Percentiles rank a stretch among this genome's conserved stretches.
Conservation (phyloP, 2,329 filamentous ascomycete species). For the Lachnellula willkommii region DNA sequence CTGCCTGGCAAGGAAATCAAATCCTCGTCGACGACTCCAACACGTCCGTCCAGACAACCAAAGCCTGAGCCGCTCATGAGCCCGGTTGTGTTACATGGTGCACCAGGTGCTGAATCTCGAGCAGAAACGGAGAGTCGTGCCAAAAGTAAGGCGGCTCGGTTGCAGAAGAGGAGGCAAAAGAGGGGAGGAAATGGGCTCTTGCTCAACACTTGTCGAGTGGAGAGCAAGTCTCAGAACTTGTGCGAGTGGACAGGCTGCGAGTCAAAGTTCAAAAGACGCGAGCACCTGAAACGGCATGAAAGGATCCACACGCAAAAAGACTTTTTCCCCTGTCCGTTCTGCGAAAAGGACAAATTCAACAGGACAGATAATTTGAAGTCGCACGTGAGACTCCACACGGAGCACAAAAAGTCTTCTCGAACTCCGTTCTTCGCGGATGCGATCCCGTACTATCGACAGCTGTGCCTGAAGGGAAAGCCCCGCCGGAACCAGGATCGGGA, state of each 20-base stretch:
- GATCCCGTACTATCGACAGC: background rate
- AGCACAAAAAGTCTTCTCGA: slow-evolving; percentile 2
- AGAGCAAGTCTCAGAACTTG: slow-evolving; percentile 37
- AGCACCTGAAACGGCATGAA: slow-evolving; percentile 45
- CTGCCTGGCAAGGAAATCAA: background rate
- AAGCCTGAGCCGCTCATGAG: slow-evolving; percentile 1
- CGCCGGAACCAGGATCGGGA: background rate
- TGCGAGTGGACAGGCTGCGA: slow-evolving; percentile 39
- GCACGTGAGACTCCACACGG: slow-evolving; percentile 18
- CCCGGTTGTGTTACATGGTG: slow-evolving; percentile 10
- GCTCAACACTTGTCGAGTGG: slow-evolving; percentile 7
- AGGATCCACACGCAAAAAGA: slow-evolving; percentile 34
- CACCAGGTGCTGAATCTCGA: background rate
- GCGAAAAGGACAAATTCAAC: slow-evolving; percentile 14
- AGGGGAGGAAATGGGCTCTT: background rate
- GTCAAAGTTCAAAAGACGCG: slow-evolving; percentile 43
- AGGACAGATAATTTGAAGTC: slow-evolving; percentile 24
- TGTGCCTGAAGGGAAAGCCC: background rate
- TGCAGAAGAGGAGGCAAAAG: background rate
- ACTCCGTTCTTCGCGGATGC: slow-evolving; percentile 1
- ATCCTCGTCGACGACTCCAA: slow-evolving; percentile 10
- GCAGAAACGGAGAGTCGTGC: too few relatives aligned
- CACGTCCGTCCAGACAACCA: background rate
- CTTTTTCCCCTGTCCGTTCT: slow-evolving; percentile 18
- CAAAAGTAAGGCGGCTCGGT: background rate